Base-by-base conservation (phyloP, 2,329 filamentous ascomycete species). In the Penicillium sp. region DNA sequence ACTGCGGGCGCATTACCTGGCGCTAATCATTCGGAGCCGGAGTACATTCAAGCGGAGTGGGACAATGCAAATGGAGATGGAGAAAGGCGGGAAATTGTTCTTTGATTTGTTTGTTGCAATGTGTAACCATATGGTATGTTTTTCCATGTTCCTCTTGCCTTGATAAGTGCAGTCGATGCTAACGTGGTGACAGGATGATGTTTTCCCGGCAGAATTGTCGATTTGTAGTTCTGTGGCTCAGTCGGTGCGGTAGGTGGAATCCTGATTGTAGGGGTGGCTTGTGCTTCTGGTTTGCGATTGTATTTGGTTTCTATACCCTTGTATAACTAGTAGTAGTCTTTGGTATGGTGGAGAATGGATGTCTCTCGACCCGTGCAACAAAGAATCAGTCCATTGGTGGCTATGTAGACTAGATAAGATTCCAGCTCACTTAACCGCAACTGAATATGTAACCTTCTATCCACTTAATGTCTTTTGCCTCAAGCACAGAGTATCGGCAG, bases 31-130 rank as follows among this genome's bases (percentile, higher is more conserved):
- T 69, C 86, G 91, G 60, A 90, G 87, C 64, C 84, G 92, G 61
- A 83, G 84, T 67, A 95, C 90, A 2, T 96, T 96, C 76, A 96
- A 95, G 80, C 82, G 90, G 50, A 95, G 90, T 73, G 90, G 91
- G 49, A 96, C 91, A 3, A 95, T 96, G 91, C 92, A 96, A 75
- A 84, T 89, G 62, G 91, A 96, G 76, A 96, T 96, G 91, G 88
- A 88, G 71, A 84, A 85, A 56, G 92, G 92, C 26, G 90, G 90
- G 49, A 88, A 88, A 66, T 79, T 95, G 53, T 96, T 95, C 77
- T 96, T 96, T 69, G 92, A 96, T 69, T 79, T 96, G 42, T 96
- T 96, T 70, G 92, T 96, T 46, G 90, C 92, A 16, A 84, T 96
- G 74, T 91, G 89, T 74, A 95, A 96, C 70, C 90, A 95, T 68